Evolutionary conservation across 352 stramenopile species (phyloP).

Genomic region (Phytopythium montanum): DNA sequence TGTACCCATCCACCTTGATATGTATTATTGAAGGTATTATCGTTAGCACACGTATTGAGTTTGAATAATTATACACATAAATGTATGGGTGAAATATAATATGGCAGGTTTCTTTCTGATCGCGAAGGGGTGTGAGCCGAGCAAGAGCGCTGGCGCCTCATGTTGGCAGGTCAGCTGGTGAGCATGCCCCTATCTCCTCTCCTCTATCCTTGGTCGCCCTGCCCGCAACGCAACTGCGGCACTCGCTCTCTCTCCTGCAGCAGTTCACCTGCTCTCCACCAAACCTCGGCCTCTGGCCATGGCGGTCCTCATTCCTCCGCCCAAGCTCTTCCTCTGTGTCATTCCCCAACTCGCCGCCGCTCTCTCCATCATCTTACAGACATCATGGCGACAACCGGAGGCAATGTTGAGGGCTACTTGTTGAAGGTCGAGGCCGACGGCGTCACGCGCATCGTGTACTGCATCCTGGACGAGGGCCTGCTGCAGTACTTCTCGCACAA

Average conservation of each 20-base stretch:
- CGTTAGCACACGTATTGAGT: no score
- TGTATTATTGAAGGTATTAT: not conserved
- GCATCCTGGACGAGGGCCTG: slow-evolving; percentile 80
- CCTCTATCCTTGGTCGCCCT: slow-evolving; percentile 1
- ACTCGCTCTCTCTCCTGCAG: slow-evolving; percentile 3
- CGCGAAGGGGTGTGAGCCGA: not conserved
- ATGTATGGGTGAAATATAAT: not conserved
- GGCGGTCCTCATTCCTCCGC: not conserved
- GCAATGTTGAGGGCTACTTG: slow-evolving; percentile 82
- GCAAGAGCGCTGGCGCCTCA: not conserved
- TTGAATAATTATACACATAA: not conserved
- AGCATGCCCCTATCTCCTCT: slow-evolving; percentile 3
- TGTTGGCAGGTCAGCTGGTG: not conserved
- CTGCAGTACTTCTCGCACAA: slow-evolving; percentile 78
- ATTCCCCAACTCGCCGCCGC: slow-evolving; percentile 1
- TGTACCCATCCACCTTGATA: not conserved
- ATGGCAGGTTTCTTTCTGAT: not conserved
- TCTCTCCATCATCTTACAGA: not conserved
- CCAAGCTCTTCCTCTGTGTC: not conserved
- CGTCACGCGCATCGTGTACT: slow-evolving; percentile 60
- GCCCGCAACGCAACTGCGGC: slow-evolving; percentile 1
- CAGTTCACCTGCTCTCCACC: not conserved
- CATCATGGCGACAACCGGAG: slow-evolving; percentile 41
- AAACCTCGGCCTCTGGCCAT: not conserved
- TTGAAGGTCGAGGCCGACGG: slow-evolving; percentile 64